Conservation (phyloP, 2,329 filamentous ascomycete species). For the Fusarium austroafricanum region DNA sequence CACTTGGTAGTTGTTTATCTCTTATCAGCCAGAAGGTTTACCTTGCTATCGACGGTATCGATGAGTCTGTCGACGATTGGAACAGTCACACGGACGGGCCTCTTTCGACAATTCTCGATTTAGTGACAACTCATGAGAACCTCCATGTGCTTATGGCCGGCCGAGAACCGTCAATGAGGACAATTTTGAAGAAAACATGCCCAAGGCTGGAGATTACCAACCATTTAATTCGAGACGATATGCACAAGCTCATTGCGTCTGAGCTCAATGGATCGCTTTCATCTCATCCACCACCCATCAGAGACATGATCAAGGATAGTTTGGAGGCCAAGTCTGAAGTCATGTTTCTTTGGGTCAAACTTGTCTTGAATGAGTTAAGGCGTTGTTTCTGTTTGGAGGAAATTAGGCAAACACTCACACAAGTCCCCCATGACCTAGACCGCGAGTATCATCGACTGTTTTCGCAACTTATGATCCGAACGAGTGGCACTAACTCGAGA, state of each 20-base stretch:
- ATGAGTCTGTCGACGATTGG: not conserved
- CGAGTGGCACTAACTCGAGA: rapidly evolving
- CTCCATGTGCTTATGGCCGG: no score
- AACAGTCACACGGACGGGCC: not conserved
- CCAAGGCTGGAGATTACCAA: not conserved
- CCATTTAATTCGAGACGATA: rapidly evolving
- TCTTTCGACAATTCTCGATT: not conserved
- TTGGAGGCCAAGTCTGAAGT: not conserved
- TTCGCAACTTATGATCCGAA: not conserved
- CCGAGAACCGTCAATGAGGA: not conserved
- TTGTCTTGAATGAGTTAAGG: not conserved
- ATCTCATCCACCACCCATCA: rapidly evolving
- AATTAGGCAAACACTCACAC: not conserved
- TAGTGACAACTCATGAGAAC: no score
- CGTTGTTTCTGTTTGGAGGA: not conserved
- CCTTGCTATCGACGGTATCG: not conserved
- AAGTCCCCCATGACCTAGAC: not conserved
- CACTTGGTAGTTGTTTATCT: not conserved
- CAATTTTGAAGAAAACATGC: rapidly evolving
- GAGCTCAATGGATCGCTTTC: not conserved
- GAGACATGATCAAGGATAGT: rapidly evolving
- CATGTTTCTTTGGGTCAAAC: not conserved
- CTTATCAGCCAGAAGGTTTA: not conserved
- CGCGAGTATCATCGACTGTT: not conserved
- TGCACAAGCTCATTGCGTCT: rapidly evolving